phyloP scores from a whole-genome alignment of 257 asterid genomes.

The Solanum paucissectum region DNA sequence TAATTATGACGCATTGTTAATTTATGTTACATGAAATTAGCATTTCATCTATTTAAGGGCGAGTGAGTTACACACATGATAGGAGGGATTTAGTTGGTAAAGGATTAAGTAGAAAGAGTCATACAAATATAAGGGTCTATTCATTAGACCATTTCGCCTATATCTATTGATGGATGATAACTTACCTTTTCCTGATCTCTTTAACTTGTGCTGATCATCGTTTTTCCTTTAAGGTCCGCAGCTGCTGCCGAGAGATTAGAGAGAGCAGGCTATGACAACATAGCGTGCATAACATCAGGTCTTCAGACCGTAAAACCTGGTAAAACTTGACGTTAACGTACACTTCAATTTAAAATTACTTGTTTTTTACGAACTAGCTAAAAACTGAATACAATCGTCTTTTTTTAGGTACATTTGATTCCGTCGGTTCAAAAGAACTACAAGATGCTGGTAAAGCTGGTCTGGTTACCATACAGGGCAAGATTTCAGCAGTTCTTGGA shows the following conservation, averaged over 20 bases:
- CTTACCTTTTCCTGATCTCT: neutral
- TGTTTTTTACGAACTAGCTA: neutral
- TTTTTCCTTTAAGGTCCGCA: slow-evolving; percentile 42
- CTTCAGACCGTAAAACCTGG: slow-evolving; percentile 81
- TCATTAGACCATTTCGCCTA: neutral
- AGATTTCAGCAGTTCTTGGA: slow-evolving; percentile 84
- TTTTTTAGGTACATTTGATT: slow-evolving; percentile 62
- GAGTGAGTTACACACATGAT: too few relatives aligned
- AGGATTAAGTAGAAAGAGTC: too few relatives aligned
- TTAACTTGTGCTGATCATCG: neutral
- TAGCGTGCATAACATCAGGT: slow-evolving; percentile 85
- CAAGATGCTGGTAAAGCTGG: slow-evolving; percentile 98
- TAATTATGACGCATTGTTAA: too few relatives aligned
- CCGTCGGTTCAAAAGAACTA: slow-evolving; percentile 77
- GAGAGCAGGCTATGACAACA: slow-evolving; percentile 53
- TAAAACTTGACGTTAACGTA: neutral
- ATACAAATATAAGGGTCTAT: too few relatives aligned
- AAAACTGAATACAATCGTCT: neutral
- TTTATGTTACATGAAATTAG: too few relatives aligned
- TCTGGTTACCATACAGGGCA: slow-evolving; percentile 69
- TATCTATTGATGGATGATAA: neutral
- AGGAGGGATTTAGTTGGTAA: too few relatives aligned
- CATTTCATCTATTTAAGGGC: too few relatives aligned
- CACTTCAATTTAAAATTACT: neutral
- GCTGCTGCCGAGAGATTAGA: slow-evolving; percentile 74